These are phyloP conservation scores for Lactarius quietus DNA, from an alignment of 768 basidiomycete species.

Conservation along the genomic window DNA sequence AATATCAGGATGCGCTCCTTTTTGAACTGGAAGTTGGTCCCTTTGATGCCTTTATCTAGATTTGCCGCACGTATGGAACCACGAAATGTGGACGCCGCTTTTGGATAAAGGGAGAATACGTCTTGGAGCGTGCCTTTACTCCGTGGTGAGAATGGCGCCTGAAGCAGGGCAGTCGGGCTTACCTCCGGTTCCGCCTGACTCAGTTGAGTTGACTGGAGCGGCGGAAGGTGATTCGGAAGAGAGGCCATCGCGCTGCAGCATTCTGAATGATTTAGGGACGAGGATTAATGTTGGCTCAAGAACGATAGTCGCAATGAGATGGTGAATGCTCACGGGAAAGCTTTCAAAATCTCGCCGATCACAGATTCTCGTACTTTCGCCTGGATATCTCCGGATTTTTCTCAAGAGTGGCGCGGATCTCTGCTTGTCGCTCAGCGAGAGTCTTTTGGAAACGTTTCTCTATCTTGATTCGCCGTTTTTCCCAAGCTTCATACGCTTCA, in stretches of 20 bases:
- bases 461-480: background rate
- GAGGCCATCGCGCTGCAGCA: constrained; percentile 9
- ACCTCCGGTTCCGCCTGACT: background rate
- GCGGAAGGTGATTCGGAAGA: background rate
- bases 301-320: accelerated
- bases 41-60: constrained; percentile 4
- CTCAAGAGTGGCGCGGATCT: background rate
- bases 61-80: background rate
- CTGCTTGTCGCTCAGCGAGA: background rate
- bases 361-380: constrained; percentile 1
- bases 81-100: background rate
- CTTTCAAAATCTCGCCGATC: constrained; percentile 2
- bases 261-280: background rate
- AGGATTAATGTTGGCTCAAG: background rate
- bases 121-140: constrained; percentile 2
- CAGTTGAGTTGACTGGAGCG: background rate
- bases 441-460: background rate
- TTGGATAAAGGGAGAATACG: constrained; percentile 10
- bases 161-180: background rate
- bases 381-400: background rate
- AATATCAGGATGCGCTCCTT: constrained; percentile 11
- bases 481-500: constrained; percentile 6
- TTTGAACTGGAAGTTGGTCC: background rate
- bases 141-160: background rate
- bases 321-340: constrained; percentile 2